These are phyloP conservation scores for Sugiyamaella mastotermitis DNA, from an alignment of 805 yeast species.

Conservation along the genomic window DNA sequence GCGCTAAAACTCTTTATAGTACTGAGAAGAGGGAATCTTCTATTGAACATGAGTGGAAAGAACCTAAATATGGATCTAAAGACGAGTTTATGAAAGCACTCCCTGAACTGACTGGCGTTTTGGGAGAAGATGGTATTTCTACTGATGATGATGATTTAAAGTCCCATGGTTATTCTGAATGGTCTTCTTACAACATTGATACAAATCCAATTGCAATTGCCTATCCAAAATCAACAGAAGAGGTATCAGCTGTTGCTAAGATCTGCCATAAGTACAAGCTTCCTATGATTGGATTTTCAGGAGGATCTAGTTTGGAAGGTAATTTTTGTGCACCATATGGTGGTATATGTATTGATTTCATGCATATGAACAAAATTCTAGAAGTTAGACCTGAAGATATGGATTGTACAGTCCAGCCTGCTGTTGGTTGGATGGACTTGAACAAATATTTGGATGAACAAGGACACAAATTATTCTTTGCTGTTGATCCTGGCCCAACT, in stretches of 20 bases:
- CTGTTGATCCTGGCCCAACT: constrained; percentile 91
- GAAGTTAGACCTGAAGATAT: constrained; percentile 61
- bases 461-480: constrained; percentile 52
- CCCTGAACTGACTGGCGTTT: constrained; percentile 40
- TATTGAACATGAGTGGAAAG: constrained; percentile 4
- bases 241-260: constrained; percentile 59
- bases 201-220: constrained; percentile 55
- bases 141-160: constrained; percentile 40
- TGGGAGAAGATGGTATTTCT: constrained; percentile 49
- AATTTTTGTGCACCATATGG: constrained; percentile 70
- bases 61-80: constrained; percentile 52
- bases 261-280: constrained; percentile 53
- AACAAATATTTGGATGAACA: constrained; percentile 48
- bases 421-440: constrained; percentile 75
- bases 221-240: constrained; percentile 60
- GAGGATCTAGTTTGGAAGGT: constrained; percentile 81
- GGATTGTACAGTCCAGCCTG: constrained; percentile 76
- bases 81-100: constrained; percentile 44
- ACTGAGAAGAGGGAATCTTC: neutral
- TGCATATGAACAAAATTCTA: constrained; percentile 55
- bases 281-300: constrained; percentile 73
- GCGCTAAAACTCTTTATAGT: constrained; percentile 4
- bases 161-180: constrained; percentile 61
- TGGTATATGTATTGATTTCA: constrained; percentile 60
- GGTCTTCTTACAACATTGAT: constrained; percentile 62